Base-by-base conservation (phyloP, 2,329 filamentous ascomycete genomes). In the Arachnomyces sp. region DNA sequence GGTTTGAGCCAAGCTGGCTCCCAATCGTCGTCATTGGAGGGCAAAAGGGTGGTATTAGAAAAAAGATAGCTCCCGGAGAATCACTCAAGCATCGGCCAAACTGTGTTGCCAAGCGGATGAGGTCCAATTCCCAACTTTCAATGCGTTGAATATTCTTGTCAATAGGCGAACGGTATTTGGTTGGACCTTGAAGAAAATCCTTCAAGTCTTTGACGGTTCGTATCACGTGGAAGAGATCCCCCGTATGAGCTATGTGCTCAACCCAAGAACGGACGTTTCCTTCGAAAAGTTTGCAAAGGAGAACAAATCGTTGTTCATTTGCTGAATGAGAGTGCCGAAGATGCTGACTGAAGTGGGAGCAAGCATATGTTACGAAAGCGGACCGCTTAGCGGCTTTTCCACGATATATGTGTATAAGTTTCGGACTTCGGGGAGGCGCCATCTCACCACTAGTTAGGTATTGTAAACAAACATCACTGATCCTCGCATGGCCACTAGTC, bases 201-300 rank as follows among this genome's bases (percentile, higher is more conserved):
- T 35, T 44, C 6, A 50, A 17, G 31, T 48, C 37, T 35, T 47
- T 49, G 18, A 43, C 39, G 4, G 40, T 34, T 14, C 37, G 32
- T 32, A 37, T 44, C 34, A 50, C 35, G 17, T 28, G 11, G 18
- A 33, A 28, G 7, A 50, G 28, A 21, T 46, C 35, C 13, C 35
- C 32, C 13, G 18, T 39, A 4, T 28, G 37, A 8, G 40, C 45
- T 9, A 45, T 18, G 14, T 25, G 14, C 25, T 65, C 62, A 32
- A 65, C 57, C 62, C 62, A 65, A 8, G 54, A 52, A 8, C 63
- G 47, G 3, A 65, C 41, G 38, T 62, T 63, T 15, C 16, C 48
- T 51, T 3, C 62, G 36, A 40, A 65, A 64, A 7, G 42, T 36
- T 12, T 47, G 45, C 3, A 60, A 36, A 12, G 52, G 48, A 14